Conservation (phyloP, 2,329 filamentous ascomycete species). For the Coleophoma crateriformis region DNA sequence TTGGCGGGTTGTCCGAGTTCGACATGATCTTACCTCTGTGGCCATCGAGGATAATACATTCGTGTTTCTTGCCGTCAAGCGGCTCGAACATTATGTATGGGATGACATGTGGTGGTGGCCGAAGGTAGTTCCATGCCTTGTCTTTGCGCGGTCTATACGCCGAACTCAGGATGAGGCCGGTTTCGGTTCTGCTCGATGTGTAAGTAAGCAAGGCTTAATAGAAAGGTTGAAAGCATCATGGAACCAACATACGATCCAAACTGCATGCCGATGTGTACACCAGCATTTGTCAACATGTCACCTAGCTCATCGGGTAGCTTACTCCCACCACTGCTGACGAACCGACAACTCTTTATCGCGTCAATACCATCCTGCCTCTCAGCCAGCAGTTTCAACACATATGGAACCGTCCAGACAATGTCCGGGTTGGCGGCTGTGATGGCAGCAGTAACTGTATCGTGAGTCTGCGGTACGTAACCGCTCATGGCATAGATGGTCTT, state of each 20-base stretch:
- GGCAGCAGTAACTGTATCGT: slow-evolving; percentile 37
- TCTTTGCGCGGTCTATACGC: slow-evolving; percentile 42
- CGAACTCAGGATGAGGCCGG: slow-evolving; percentile 55
- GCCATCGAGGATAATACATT: slow-evolving; percentile 28
- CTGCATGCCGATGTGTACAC: slow-evolving; percentile 48
- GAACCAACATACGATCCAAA: slow-evolving; percentile 43
- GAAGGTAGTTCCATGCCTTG: slow-evolving; percentile 55
- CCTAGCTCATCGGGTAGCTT: slow-evolving; percentile 54
- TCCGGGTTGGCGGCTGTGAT: slow-evolving; percentile 39
- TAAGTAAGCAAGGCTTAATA: neutral
- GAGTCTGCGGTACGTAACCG: slow-evolving; percentile 47
- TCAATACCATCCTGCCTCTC: slow-evolving; percentile 51
- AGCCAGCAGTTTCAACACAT: slow-evolving; percentile 55
- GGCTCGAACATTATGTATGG: slow-evolving; percentile 14
- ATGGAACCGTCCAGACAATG: slow-evolving; percentile 56
- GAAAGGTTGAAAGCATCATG: neutral
- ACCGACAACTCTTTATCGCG: slow-evolving; percentile 36
- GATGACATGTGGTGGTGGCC: slow-evolving; percentile 15
- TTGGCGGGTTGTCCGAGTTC: slow-evolving; percentile 37
- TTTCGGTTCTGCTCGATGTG: slow-evolving; percentile 40
- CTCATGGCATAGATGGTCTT: slow-evolving; percentile 49
- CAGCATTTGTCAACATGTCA: slow-evolving; percentile 41
- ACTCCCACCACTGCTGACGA: slow-evolving; percentile 53
- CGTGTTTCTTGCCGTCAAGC: slow-evolving; percentile 24
- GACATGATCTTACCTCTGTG: slow-evolving; percentile 30